These are phyloP conservation scores for Saccharomyces hybrid DNA, from an alignment of 1,139 yeast species.

Conservation along the genomic window DNA sequence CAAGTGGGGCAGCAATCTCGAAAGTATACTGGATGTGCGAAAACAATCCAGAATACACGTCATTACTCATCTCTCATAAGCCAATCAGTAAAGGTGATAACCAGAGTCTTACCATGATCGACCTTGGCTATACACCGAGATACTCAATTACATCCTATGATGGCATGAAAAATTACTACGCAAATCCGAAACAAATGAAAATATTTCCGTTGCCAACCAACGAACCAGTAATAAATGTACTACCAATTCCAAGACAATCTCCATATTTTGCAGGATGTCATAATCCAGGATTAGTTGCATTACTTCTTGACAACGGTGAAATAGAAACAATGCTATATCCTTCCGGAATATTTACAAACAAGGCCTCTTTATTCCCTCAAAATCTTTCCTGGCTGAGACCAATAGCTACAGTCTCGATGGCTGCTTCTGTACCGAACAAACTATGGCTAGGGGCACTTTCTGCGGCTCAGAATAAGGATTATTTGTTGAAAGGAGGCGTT, in stretches of 20 bases:
- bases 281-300: slow-evolving; percentile 55
- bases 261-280: slow-evolving; percentile 71
- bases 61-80: slow-evolving; percentile 66
- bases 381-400: slow-evolving; percentile 75
- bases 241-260: slow-evolving; percentile 45
- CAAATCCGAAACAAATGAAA: slow-evolving; percentile 53
- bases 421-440: slow-evolving; percentile 50
- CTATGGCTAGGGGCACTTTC: slow-evolving; percentile 70
- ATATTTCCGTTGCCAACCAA: slow-evolving; percentile 45
- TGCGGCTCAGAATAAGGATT: slow-evolving; percentile 37
- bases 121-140: slow-evolving; percentile 75
- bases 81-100: slow-evolving; percentile 33
- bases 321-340: slow-evolving; percentile 47
- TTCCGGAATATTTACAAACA: slow-evolving; percentile 47
- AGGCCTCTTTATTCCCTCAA: slow-evolving; percentile 66
- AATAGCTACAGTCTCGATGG: slow-evolving; percentile 48
- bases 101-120: slow-evolving; percentile 55
- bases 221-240: slow-evolving; percentile 39
- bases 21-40: slow-evolving; percentile 64
- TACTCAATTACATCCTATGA: slow-evolving; percentile 77
- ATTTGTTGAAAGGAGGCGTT: slow-evolving; percentile 68
- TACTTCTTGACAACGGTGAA: slow-evolving; percentile 54
- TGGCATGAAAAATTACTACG: slow-evolving; percentile 70
- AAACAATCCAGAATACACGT: slow-evolving; percentile 74
- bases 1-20: slow-evolving; percentile 30